Conservation (phyloP, 2,329 filamentous ascomycete species). For the Xylariaceae sp. region DNA sequence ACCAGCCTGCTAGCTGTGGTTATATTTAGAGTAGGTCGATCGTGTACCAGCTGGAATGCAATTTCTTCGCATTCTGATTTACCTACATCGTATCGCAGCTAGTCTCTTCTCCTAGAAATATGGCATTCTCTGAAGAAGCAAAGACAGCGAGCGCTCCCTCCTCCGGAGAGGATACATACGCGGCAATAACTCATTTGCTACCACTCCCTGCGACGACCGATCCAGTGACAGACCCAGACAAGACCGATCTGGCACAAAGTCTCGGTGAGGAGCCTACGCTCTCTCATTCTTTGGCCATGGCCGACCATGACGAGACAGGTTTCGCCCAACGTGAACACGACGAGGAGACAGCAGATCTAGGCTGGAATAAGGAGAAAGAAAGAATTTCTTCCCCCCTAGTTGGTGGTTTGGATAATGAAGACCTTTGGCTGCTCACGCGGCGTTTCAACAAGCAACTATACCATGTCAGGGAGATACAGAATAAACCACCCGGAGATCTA, state of each 20-base stretch:
- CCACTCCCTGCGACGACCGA: slow-evolving; percentile 32
- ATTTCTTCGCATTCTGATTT: too few relatives aligned
- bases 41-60: too few relatives aligned
- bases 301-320: slow-evolving; percentile 41
- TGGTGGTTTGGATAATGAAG: slow-evolving; percentile 66
- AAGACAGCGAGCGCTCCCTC: slow-evolving; percentile 4
- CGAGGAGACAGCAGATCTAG: slow-evolving; percentile 59
- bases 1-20: too few relatives aligned
- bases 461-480: slow-evolving; percentile 60
- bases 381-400: slow-evolving; percentile 58
- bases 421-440: slow-evolving; percentile 67
- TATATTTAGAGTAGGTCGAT: too few relatives aligned
- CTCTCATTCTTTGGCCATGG: slow-evolving; percentile 42
- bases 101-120: slow-evolving; percentile 5
- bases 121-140: slow-evolving; percentile 14
- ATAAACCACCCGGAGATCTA: slow-evolving; percentile 60
- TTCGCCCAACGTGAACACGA: slow-evolving; percentile 42
- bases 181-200: slow-evolving; percentile 29
- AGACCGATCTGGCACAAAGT: slow-evolving; percentile 20
- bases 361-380: slow-evolving; percentile 62
- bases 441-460: slow-evolving; percentile 65
- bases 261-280: slow-evolving; percentile 32
- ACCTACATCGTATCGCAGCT: too few relatives aligned
- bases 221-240: slow-evolving; percentile 27
- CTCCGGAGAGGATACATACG: slow-evolving; percentile 9